phyloP scores from a whole-genome alignment of 352 stramenopile genomes.

The Phytophthora ohioensis region DNA sequence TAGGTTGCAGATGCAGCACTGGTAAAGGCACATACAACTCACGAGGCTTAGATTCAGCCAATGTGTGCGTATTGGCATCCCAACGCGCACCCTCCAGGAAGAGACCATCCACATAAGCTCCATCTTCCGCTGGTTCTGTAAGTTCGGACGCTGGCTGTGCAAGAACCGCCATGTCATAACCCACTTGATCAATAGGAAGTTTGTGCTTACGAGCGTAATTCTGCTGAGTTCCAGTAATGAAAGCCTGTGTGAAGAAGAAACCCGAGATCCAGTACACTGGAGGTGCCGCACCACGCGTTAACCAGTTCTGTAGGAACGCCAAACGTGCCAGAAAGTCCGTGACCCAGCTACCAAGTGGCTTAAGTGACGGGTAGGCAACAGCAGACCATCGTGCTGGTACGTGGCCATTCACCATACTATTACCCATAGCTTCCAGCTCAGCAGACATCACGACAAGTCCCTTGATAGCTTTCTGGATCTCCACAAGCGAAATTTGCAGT shows the following conservation, averaged over 20 bases:
- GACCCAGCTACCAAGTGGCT: conserved; percentile 94
- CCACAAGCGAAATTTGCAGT: conserved; percentile 81
- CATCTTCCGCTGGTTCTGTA: conserved; percentile 76
- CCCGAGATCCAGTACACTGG: conserved; percentile 94
- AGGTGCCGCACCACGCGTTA: conserved; percentile 76
- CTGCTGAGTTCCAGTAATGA: conserved; percentile 94
- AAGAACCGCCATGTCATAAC: conserved; percentile 90
- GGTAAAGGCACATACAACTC: conserved; percentile 91
- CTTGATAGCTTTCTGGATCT: conserved; percentile 94
- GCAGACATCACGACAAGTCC: conserved; percentile 93
- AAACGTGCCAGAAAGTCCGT: conserved; percentile 90
- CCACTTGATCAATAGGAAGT: conserved; percentile 92
- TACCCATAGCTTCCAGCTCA: conserved; percentile 94
- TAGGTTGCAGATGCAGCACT: conserved; percentile 86
- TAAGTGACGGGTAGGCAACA: conserved; percentile 92
- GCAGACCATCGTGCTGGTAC: conserved; percentile 87
- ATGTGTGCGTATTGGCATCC: conserved; percentile 67
- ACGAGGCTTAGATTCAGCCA: conserved; percentile 85
- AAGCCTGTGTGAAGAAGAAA: conserved; percentile 96
- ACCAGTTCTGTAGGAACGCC: conserved; percentile 85
- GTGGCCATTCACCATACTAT: conserved; percentile 93
- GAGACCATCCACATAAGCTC: conserved; percentile 90
- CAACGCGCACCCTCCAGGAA: conserved; percentile 93
- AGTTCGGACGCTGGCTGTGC: conserved; percentile 48
- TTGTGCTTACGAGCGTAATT: conserved; percentile 94